A percentile compares a stretch with the other conserved stretches of the same genome.
phyloP scores from a whole-genome alignment of 352 stramenopile species.

The Globisporangium cystogenes region DNA sequence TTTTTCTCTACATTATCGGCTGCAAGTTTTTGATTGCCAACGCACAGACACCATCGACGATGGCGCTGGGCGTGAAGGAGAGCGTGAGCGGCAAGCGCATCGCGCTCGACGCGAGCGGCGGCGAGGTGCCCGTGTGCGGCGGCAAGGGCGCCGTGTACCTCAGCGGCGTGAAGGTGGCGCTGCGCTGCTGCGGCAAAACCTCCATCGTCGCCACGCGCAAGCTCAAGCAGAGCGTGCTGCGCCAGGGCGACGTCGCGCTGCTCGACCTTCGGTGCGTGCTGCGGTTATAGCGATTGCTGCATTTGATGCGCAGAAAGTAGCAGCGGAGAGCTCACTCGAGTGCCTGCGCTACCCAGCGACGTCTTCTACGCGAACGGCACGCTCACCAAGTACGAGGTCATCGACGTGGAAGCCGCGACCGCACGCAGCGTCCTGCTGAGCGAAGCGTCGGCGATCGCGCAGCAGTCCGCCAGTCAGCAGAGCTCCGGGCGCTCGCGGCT shows the following conservation, averaged over 20 bases:
- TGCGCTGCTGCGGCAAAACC: constrained; percentile 75
- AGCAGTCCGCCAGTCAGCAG: background rate
- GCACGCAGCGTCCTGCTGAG: constrained; percentile 22
- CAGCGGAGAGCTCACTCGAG: background rate
- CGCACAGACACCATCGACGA: background rate
- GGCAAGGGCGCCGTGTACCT: constrained; percentile 65
- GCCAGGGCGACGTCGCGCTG: constrained; percentile 66
- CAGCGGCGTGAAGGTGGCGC: constrained; percentile 54
- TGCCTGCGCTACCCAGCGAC: constrained; percentile 24
- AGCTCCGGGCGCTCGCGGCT: background rate
- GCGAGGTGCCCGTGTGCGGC: constrained; percentile 56
- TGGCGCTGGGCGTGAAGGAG: constrained; percentile 58
- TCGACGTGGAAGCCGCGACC: constrained; percentile 34
- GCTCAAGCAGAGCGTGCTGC: constrained; percentile 70
- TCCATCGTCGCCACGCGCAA: constrained; percentile 68
- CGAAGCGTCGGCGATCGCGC: constrained; percentile 10
- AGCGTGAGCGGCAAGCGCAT: constrained; percentile 63
- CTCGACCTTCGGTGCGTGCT: constrained; percentile 42
- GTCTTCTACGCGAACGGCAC: constrained; percentile 81
- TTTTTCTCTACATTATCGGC: no score
- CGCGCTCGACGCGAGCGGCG: constrained; percentile 32
- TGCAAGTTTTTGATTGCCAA: no score
- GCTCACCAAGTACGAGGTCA: constrained; percentile 80
- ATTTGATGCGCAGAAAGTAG: background rate
- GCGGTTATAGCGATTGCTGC: background rate